Evolutionary conservation across 306 rosid species (phyloP).

Genomic region (Sesbania bispinosa): DNA sequence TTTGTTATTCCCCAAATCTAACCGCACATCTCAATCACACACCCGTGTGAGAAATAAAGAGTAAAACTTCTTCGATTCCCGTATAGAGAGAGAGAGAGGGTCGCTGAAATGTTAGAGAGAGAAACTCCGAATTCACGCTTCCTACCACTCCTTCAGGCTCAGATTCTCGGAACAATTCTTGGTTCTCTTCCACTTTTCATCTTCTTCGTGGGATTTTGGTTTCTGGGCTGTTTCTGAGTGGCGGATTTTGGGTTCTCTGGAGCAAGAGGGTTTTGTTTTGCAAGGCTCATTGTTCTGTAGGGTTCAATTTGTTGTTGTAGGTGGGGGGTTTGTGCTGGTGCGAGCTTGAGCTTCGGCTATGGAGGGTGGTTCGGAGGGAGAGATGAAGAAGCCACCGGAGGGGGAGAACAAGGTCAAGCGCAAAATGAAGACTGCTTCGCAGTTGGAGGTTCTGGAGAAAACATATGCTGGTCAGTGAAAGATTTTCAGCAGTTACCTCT

Average conservation of each 20-base stretch:
- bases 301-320: slow-evolving; percentile 19
- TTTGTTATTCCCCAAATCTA: slow-evolving; percentile 52
- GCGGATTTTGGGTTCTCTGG: background rate
- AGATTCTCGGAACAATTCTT: background rate
- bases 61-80: slow-evolving; percentile 23
- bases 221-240: slow-evolving; percentile 7
- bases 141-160: slow-evolving; percentile 5
- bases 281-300: background rate
- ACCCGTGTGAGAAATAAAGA: background rate
- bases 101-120: slow-evolving; percentile 32
- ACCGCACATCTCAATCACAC: slow-evolving; percentile 49
- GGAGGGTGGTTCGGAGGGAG: slow-evolving; percentile 62
- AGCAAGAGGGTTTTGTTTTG: background rate
- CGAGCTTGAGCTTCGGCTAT: slow-evolving; percentile 38
- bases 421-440: slow-evolving; percentile 70
- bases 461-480: slow-evolving; percentile 52
- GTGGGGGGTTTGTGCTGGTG: background rate
- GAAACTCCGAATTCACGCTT: slow-evolving; percentile 22
- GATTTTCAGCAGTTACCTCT: background rate
- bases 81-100: slow-evolving; percentile 20
- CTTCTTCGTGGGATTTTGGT: background rate
- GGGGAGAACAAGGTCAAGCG: slow-evolving; percentile 65
- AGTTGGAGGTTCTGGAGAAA: slow-evolving; percentile 63
- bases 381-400: slow-evolving; percentile 45
- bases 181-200: background rate